Conservation (phyloP, 2,329 filamentous ascomycete species). For the Leptoxyphium fumago region DNA sequence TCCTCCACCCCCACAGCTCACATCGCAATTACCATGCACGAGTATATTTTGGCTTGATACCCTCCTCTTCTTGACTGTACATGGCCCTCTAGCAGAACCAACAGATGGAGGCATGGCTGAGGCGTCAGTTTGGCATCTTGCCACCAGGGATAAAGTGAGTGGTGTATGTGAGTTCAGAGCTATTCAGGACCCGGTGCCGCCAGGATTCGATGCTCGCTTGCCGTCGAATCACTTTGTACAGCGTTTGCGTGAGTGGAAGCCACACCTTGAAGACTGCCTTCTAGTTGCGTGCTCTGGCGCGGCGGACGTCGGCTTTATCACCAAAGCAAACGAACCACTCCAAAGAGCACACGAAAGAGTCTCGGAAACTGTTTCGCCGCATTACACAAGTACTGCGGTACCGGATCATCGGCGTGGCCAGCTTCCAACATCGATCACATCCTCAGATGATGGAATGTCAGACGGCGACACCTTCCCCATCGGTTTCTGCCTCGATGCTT, state of each 20-base stretch:
- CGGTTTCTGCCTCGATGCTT: slow-evolving; percentile 62
- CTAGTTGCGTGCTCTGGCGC: slow-evolving; percentile 70
- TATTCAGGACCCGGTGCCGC: slow-evolving; percentile 58
- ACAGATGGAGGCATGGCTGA: slow-evolving; percentile 13
- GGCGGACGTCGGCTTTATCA: slow-evolving; percentile 65
- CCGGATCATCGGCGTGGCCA: slow-evolving; percentile 62
- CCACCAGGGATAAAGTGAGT: slow-evolving; percentile 49
- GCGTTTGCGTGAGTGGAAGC: slow-evolving; percentile 66
- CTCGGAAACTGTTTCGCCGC: slow-evolving; percentile 44
- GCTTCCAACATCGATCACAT: slow-evolving; percentile 44
- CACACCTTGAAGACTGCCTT: slow-evolving; percentile 65
- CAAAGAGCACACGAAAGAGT: slow-evolving; percentile 38
- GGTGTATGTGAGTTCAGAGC: slow-evolving; percentile 54
- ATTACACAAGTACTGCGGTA: slow-evolving; percentile 61
- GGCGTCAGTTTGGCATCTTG: slow-evolving; percentile 62
- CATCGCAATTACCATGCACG: slow-evolving; percentile 11
- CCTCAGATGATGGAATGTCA: slow-evolving; percentile 15
- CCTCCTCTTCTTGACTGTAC: slow-evolving; percentile 1
- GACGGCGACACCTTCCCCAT: slow-evolving; percentile 63
- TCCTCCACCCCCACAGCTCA: slow-evolving; percentile 55
- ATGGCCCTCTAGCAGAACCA: background rate
- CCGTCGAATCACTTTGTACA: slow-evolving; percentile 65
- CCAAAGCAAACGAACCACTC: slow-evolving; percentile 55
- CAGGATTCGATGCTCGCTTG: slow-evolving; percentile 40
- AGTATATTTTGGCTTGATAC: slow-evolving; percentile 76